Conservation (phyloP, 352 stramenopile species). For the Globisporangium echinulatum region DNA sequence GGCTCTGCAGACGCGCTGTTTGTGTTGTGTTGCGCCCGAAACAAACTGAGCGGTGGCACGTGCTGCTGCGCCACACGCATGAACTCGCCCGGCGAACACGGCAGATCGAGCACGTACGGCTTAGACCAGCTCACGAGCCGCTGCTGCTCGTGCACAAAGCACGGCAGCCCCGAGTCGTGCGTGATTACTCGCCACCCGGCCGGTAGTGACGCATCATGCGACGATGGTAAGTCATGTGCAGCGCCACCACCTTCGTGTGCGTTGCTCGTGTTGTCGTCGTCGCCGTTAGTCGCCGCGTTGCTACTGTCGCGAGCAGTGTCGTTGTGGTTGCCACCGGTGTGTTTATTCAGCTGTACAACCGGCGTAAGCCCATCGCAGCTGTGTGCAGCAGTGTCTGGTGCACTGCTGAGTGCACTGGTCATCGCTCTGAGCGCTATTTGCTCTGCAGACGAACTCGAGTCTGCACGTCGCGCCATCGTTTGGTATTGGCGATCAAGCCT, state of each 20-base stretch:
- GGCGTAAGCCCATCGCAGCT: conserved; percentile 22
- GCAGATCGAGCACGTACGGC: conserved; percentile 49
- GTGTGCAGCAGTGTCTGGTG: not conserved
- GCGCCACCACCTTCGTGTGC: conserved; percentile 1
- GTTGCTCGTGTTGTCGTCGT: conserved; percentile 11
- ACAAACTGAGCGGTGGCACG: conserved; percentile 63
- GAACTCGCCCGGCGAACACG: conserved; percentile 24
- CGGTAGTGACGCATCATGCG: conserved; percentile 32
- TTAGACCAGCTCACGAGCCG: conserved; percentile 64
- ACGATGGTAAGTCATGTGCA: not conserved
- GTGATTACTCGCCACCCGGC: conserved; percentile 52
- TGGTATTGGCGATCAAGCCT: conserved; percentile 8
- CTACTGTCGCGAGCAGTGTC: no score
- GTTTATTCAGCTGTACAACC: conserved; percentile 20
- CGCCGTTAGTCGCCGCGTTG: no score
- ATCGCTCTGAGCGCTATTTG: conserved; percentile 17
- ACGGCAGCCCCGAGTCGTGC: conserved; percentile 63
- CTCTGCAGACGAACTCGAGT: conserved; percentile 11
- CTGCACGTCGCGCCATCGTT: no score
- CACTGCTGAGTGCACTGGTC: conserved; percentile 4
- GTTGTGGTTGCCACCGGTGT: no score
- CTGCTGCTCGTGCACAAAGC: conserved; percentile 52
- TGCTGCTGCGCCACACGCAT: conserved; percentile 42
- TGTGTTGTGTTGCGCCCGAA: conserved; percentile 18
- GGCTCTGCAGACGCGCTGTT: not conserved